A percentile compares a stretch with the other conserved stretches of the same genome.
phyloP scores from a whole-genome alignment of 2,329 filamentous ascomycete species.

The Pestalotiopsis sp. region DNA sequence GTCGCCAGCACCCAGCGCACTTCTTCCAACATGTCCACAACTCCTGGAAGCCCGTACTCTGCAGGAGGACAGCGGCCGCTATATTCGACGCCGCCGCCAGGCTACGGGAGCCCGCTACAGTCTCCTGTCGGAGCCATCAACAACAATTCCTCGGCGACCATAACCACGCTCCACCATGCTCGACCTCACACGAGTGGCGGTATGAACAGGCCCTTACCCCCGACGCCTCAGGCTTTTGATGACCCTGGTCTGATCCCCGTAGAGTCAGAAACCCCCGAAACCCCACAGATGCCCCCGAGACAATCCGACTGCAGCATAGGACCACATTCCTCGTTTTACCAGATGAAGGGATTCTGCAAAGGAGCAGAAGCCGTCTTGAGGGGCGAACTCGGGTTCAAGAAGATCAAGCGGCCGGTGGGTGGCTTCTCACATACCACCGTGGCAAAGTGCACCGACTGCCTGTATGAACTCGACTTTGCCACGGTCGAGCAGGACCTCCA shows the following conservation, averaged over 20 bases:
- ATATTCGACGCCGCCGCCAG: constrained; percentile 26
- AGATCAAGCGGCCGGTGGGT: constrained; percentile 51
- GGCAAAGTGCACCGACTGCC: constrained; percentile 55
- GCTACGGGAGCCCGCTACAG: constrained; percentile 22
- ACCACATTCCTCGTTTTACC: constrained; percentile 51
- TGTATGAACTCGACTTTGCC: constrained; percentile 56
- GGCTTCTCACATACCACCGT: constrained; percentile 46
- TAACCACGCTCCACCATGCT: constrained; percentile 14
- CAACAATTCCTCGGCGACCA: constrained; percentile 24
- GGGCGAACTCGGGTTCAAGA: constrained; percentile 53
- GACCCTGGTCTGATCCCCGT: constrained; percentile 40
- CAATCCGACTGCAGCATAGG: constrained; percentile 46
- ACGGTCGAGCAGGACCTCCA: constrained; percentile 56
- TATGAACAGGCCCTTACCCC: neutral
- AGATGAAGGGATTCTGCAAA: constrained; percentile 57
- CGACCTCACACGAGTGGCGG: constrained; percentile 6
- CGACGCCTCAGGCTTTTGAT: constrained; percentile 18
- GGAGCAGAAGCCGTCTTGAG: constrained; percentile 53
- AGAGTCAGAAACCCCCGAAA: constrained; percentile 29
- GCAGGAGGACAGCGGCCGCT: constrained; percentile 20
- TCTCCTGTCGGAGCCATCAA: constrained; percentile 17
- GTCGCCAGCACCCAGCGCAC: constrained; percentile 21
- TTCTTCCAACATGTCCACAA: constrained; percentile 19
- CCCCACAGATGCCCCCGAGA: constrained; percentile 21
- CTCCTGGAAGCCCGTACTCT: constrained; percentile 20